Conservation (phyloP, 495 filamentous ascomycete species). For the Hypoxylon intermedium region DNA sequence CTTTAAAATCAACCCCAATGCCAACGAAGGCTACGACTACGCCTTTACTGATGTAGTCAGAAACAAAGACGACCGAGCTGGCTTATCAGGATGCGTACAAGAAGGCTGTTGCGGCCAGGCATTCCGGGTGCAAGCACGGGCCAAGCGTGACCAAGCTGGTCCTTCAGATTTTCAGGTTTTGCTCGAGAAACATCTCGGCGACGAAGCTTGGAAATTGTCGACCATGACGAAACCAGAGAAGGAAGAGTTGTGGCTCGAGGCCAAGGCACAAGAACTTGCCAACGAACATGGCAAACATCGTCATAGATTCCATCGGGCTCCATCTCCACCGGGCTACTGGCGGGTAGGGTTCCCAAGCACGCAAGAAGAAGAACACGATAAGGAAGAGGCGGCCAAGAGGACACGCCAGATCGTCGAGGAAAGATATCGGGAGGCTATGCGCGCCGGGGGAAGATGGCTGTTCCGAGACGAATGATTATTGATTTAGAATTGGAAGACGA, state of each 20-base stretch:
- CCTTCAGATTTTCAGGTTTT: slow-evolving; percentile 58
- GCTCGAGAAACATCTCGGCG: slow-evolving; percentile 72
- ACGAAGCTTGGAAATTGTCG: slow-evolving; percentile 55
- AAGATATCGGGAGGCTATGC: slow-evolving; percentile 81
- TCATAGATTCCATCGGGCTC: slow-evolving; percentile 70
- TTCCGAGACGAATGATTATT: slow-evolving; percentile 85
- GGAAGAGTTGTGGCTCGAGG: slow-evolving; percentile 67
- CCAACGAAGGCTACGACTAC: slow-evolving; percentile 74
- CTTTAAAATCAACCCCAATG: slow-evolving; percentile 83
- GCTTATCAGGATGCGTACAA: slow-evolving; percentile 78
- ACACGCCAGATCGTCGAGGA: slow-evolving; percentile 71
- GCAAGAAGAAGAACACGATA: slow-evolving; percentile 72
- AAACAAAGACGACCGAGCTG: slow-evolving; percentile 72
- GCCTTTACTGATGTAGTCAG: slow-evolving; percentile 81
- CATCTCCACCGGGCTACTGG: slow-evolving; percentile 88
- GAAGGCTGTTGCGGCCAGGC: slow-evolving; percentile 77
- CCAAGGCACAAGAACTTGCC: slow-evolving; percentile 69
- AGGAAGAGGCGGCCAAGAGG: slow-evolving; percentile 63
- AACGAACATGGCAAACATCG: slow-evolving; percentile 78
- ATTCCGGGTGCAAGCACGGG: slow-evolving; percentile 70
- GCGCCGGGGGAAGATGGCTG: slow-evolving; percentile 73
- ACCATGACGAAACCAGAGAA: slow-evolving; percentile 60
- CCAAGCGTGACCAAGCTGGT: slow-evolving; percentile 45
- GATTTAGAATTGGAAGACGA: too few relatives aligned
- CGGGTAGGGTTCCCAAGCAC: slow-evolving; percentile 84